Base-by-base conservation (phyloP, 495 filamentous ascomycete species). In the Xylaria palmicola region DNA sequence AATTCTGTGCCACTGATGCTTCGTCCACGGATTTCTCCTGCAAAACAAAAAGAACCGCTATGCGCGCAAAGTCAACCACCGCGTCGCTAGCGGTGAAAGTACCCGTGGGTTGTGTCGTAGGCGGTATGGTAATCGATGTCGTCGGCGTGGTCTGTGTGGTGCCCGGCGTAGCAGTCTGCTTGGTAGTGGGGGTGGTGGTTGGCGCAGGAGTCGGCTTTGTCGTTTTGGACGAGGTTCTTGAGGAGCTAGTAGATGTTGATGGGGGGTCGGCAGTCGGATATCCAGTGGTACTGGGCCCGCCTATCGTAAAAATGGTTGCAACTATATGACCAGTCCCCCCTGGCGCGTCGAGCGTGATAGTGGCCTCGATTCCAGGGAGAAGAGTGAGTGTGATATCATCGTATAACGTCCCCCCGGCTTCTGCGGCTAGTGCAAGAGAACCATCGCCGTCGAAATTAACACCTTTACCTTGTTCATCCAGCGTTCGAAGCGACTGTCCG, bases 21-120 rank as follows among this genome's bases (percentile, higher is more conserved):
- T 68, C 71, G 17, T 70, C 63, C 0, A 90, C 64, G 0, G 68
- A 69, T 26, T 81, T 75, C 55, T 84, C 73, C 54, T 89, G 86
- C 7, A 90, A 75, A 34, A 90, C 72, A 62, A 75, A 87, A 43
- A 91, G 73, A 6, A 91, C 80, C 0, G 77, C 79, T 9, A 87
- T 76, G 6, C 88, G 82, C 4, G 87, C 83, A 74, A 91, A 90
- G 68, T 91, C 88, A 1, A 88, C 70, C 2, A 79, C 75, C 22
- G 83, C 77, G 15, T 84, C 71, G 0, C 75, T 79, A 20, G 77
- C 70, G 3, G 48, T 63, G 29, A 82, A 80, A 12, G 63, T 63
- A 17, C 62, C 32, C 0, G 68, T 71, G 19, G 78, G 62, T 24
- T 36, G 69, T 59, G 56, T 60, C 20, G 59, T 59, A 17, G 64